Evolutionary conservation across 495 filamentous ascomycete species (phyloP).

Genomic region (Talaromyces ruber): DNA sequence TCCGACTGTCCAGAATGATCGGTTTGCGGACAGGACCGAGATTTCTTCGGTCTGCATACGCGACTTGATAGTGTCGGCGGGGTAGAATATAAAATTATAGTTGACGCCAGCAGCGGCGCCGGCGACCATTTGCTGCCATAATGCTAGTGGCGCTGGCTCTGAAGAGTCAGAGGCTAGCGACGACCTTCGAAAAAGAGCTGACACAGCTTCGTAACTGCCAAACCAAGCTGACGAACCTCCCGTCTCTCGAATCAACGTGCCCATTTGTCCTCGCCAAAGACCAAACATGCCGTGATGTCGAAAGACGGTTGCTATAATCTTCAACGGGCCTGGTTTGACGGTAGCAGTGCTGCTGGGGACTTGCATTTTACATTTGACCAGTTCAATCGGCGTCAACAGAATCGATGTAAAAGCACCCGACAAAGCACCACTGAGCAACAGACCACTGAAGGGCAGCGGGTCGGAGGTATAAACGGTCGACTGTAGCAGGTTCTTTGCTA

Average conservation of each 20-base stretch:
- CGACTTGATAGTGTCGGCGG: constrained; percentile 93
- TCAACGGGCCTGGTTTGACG: constrained; percentile 38
- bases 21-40: constrained; percentile 32
- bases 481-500: constrained; percentile 62
- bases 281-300: constrained; percentile 71
- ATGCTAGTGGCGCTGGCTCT: constrained; percentile 15
- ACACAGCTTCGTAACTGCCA: constrained; percentile 77
- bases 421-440: constrained; percentile 69
- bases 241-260: constrained; percentile 88
- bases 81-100: constrained; percentile 96
- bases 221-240: constrained; percentile 96
- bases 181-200: constrained; percentile 49
- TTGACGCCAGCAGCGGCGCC: constrained; percentile 88
- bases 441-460: constrained; percentile 58
- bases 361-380: constrained; percentile 99
- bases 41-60: constrained; percentile 83
- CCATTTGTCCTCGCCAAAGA: constrained; percentile 92
- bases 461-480: constrained; percentile 41
- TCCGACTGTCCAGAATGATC: constrained; percentile 61
- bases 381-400: constrained; percentile 87
- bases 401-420: constrained; percentile 88
- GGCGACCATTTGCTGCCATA: constrained; percentile 78
- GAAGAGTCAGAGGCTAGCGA: constrained; percentile 10
- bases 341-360: constrained; percentile 46
- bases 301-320: constrained; percentile 66